Percentiles rank a stretch among this genome's conserved stretches.
Conservation (phyloP, 768 basidiomycete genomes). For the Suillus luteus region DNA sequence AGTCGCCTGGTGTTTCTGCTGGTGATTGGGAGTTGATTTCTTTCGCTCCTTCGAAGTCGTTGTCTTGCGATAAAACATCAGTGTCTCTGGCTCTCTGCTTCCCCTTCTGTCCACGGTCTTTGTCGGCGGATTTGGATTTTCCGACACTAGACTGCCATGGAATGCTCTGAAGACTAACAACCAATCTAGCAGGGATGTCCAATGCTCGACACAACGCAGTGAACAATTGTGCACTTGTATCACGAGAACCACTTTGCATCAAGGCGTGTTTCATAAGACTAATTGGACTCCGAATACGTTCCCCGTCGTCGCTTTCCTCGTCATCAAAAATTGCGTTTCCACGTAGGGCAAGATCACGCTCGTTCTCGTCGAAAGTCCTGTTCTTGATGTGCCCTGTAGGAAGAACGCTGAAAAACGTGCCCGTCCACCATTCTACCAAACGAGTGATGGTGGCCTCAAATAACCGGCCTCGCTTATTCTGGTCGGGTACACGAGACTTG, state of each 20-base stretch:
- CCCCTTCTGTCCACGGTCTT: slow-evolving; percentile 25
- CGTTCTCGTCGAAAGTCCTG: slow-evolving; percentile 76
- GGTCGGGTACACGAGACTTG: slow-evolving; percentile 79
- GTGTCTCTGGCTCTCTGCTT: slow-evolving; percentile 17
- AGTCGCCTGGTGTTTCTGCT: neutral
- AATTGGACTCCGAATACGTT: slow-evolving; percentile 73
- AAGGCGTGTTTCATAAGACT: slow-evolving; percentile 94
- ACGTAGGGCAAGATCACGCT: slow-evolving; percentile 37
- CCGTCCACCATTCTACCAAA: slow-evolving; percentile 85
- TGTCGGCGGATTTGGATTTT: slow-evolving; percentile 47
- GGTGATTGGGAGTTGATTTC: neutral
- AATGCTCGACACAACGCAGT: slow-evolving; percentile 86
- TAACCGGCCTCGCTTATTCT: slow-evolving; percentile 77
- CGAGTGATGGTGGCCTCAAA: slow-evolving; percentile 81
- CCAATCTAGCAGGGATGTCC: slow-evolving; percentile 82
- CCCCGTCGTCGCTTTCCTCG: slow-evolving; percentile 50
- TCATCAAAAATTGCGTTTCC: slow-evolving; percentile 37
- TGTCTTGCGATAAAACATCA: slow-evolving; percentile 33
- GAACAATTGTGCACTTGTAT: slow-evolving; percentile 88
- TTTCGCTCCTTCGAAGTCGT: slow-evolving; percentile 41
- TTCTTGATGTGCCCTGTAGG: slow-evolving; percentile 70
- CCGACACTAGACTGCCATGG: slow-evolving; percentile 80
- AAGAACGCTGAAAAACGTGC: slow-evolving; percentile 64
- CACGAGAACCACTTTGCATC: slow-evolving; percentile 76
- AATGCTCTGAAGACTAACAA: slow-evolving; percentile 88